Conservation (phyloP, 2,329 filamentous ascomycete genomes). For the Dendrostoma leiphaemia region DNA sequence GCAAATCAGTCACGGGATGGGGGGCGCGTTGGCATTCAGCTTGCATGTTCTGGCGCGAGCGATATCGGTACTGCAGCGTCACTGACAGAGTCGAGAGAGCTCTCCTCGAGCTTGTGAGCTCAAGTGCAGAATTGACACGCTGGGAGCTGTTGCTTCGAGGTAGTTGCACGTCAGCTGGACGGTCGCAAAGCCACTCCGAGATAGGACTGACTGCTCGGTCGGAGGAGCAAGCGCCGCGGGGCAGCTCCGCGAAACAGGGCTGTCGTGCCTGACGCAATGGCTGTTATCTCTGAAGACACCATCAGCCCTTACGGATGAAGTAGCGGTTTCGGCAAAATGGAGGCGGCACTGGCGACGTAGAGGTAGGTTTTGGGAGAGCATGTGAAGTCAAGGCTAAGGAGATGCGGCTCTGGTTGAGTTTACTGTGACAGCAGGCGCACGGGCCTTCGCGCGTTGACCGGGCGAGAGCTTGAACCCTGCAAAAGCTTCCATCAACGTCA, state of each 20-base stretch:
- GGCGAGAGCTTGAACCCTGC: slow-evolving; percentile 16
- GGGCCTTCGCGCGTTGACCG: slow-evolving; percentile 5
- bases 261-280: too few relatives aligned
- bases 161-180: not conserved
- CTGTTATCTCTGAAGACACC: too few relatives aligned
- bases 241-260: not conserved
- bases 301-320: too few relatives aligned
- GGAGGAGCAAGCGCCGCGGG: not conserved
- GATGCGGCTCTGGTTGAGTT: not conserved
- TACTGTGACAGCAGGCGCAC: not conserved
- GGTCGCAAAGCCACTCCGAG: not conserved
- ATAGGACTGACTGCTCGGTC: slow-evolving; percentile 2
- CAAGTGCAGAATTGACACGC: not conserved
- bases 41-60: not conserved
- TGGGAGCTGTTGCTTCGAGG: not conserved
- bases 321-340: too few relatives aligned
- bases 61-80: not conserved
- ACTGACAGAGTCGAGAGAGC: not conserved
- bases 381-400: not conserved
- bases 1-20: not conserved
- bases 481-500: slow-evolving; percentile 4
- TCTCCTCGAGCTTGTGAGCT: not conserved
- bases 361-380: too few relatives aligned
- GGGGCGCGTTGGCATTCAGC: not conserved
- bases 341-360: too few relatives aligned